Conservation (phyloP, 2,329 filamentous ascomycete genomes). For the Claviceps quebecensis region DNA sequence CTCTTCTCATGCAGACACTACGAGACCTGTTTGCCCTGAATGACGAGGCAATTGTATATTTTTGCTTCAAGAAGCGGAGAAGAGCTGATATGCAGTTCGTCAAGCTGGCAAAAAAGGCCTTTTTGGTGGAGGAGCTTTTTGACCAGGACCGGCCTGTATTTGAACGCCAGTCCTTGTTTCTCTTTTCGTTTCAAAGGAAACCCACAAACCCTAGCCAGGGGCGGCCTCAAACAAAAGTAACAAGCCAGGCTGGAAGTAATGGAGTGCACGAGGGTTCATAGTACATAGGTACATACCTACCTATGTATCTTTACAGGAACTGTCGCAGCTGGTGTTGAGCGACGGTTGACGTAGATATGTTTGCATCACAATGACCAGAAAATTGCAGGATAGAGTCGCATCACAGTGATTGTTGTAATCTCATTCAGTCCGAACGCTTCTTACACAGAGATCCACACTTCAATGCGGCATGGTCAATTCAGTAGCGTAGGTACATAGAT, state of each 20-base stretch:
- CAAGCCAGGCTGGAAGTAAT: background rate
- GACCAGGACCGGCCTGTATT: slow-evolving; percentile 48
- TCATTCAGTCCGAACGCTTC: no score
- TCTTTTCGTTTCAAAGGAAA: slow-evolving; percentile 39
- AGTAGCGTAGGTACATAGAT: no score
- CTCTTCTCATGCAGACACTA: slow-evolving; percentile 68
- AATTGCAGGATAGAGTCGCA: no score
- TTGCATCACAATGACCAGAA: no score
- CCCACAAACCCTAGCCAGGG: background rate
- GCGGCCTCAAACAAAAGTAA: background rate
- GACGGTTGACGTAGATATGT: background rate
- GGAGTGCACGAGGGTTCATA: background rate
- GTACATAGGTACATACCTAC: no score
- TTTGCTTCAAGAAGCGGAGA: slow-evolving; percentile 91
- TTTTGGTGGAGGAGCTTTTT: slow-evolving; percentile 45
- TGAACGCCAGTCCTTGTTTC: slow-evolving; percentile 42
- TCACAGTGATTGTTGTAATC: no score
- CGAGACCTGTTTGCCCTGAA: slow-evolving; percentile 60
- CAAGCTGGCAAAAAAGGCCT: slow-evolving; percentile 54
- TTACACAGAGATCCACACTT: no score
- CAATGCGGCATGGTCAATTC: no score
- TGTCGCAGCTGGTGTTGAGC: background rate
- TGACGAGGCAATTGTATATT: slow-evolving; percentile 50
- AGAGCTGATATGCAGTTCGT: slow-evolving; percentile 66
- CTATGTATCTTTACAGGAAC: background rate